Percentiles rank a stretch among this genome's conserved stretches.
Evolutionary conservation across 306 rosid species (phyloP).

Genomic region (Gynostemma pentaphyllum): DNA sequence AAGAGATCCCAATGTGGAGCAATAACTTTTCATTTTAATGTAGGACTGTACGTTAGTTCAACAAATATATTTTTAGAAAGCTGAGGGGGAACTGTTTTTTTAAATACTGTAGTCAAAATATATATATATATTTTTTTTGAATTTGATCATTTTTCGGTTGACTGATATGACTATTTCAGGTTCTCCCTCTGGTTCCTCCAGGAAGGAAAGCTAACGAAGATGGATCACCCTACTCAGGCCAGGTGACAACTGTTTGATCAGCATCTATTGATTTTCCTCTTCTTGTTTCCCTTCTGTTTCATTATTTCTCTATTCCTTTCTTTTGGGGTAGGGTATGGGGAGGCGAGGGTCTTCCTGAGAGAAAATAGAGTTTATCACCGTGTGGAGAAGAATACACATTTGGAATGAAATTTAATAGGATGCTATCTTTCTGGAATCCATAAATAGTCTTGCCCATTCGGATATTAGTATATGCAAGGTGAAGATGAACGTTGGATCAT

Average conservation of each 20-base stretch:
- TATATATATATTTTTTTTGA: neutral
- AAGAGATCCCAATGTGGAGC: neutral
- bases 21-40: neutral
- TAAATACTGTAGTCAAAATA: neutral
- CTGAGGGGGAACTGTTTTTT: neutral
- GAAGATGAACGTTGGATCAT: neutral
- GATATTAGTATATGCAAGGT: neutral
- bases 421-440: neutral
- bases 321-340: neutral
- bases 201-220: conserved; percentile 80
- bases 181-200: conserved; percentile 94
- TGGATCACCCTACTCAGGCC: conserved; percentile 60
- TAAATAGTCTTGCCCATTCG: neutral
- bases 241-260: conserved; percentile 21
- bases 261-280: neutral
- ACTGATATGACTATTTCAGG: conserved; percentile 25
- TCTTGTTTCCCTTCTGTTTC: neutral
- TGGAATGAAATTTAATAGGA: neutral
- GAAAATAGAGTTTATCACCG: neutral
- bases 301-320: conserved; percentile 1
- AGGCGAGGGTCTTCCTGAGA: neutral
- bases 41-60: neutral
- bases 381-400: neutral
- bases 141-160: neutral
- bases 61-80: neutral